Conservation (phyloP, 2,329 filamentous ascomycete species). For the Grosmannia serpens region DNA sequence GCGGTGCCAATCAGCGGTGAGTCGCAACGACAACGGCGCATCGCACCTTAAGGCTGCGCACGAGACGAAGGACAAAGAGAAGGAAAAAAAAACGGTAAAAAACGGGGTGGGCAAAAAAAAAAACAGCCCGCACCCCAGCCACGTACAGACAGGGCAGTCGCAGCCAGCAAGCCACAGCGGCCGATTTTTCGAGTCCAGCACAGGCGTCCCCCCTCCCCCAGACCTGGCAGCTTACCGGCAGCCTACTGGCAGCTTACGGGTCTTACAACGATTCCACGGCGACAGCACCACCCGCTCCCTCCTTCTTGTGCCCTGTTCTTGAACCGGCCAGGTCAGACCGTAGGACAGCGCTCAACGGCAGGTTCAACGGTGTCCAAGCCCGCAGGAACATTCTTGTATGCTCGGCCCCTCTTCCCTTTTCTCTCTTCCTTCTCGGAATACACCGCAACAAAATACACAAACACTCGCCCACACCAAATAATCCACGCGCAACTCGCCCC, state of each 20-base stretch:
- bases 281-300: background rate
- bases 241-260: background rate
- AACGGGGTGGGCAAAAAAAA: background rate
- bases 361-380: background rate
- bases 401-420: background rate
- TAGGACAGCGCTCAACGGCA: background rate
- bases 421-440: background rate
- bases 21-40: conserved; percentile 5
- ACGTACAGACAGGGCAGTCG: background rate
- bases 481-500: background rate
- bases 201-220: background rate
- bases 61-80: background rate
- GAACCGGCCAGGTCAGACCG: background rate
- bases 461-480: background rate
- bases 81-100: background rate
- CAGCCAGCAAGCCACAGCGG: background rate
- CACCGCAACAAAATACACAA: background rate
- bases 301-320: background rate
- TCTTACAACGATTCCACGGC: too few species aligned
- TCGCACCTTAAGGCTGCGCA: background rate
- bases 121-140: background rate
- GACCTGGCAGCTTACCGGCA: background rate
- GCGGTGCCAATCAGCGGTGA: conserved; percentile 10
- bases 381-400: background rate
- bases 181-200: background rate